phyloP scores from a whole-genome alignment of 805 yeast species.

The Saccharomycopsis synnaedendra region DNA sequence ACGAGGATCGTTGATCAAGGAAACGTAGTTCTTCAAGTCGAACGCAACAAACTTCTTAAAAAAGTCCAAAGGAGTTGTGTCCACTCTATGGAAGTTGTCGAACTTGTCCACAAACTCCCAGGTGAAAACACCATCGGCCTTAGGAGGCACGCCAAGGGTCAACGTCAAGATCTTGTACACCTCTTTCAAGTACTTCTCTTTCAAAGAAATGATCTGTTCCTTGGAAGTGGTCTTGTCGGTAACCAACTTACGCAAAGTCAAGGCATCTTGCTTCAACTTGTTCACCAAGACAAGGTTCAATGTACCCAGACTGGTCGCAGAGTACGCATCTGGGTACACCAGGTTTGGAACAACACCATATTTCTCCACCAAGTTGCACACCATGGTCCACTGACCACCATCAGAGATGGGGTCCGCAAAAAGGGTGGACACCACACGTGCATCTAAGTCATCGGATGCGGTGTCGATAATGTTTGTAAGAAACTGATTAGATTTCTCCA shows the following conservation, averaged over 20 bases:
- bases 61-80: constrained; percentile 56
- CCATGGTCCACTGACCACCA: constrained; percentile 87
- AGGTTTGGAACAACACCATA: constrained; percentile 74
- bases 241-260: constrained; percentile 40
- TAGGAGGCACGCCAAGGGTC: constrained; percentile 71
- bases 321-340: constrained; percentile 58
- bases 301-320: constrained; percentile 35
- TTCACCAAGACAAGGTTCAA: constrained; percentile 56
- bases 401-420: constrained; percentile 59
- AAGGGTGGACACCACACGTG: constrained; percentile 58
- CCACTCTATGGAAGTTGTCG: constrained; percentile 34
- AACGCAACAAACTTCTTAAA: constrained; percentile 42
- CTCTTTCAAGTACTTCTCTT: constrained; percentile 43
- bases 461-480: constrained; percentile 69
- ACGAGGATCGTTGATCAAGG: constrained; percentile 76
- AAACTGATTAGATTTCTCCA: constrained; percentile 76
- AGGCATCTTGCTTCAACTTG: constrained; percentile 70
- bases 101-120: constrained; percentile 77
- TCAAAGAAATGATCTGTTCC: constrained; percentile 24
- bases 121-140: constrained; percentile 49
- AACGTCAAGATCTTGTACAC: constrained; percentile 56
- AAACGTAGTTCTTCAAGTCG: constrained; percentile 39
- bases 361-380: constrained; percentile 62
- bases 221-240: constrained; percentile 31
- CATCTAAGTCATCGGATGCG: constrained; percentile 50